phyloP scores from a whole-genome alignment of 2,329 filamentous ascomycete genomes.

The Exophiala bonariae region DNA sequence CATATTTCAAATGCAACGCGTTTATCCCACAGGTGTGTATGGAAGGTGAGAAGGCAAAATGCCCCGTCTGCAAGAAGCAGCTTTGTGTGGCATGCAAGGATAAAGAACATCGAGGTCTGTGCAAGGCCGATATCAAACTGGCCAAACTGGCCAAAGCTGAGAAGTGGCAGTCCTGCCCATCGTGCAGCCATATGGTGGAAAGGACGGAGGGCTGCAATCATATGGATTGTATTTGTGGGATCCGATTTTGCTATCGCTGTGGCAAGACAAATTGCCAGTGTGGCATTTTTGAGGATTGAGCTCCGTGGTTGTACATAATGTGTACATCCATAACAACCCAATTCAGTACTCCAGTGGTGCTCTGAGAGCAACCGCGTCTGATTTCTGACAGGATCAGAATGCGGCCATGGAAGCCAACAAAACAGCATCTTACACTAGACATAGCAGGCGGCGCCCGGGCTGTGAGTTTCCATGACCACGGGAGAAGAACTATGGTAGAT shows the following conservation, averaged over 20 bases:
- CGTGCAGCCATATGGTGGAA: background rate
- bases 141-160: background rate
- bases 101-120: conserved; percentile 9
- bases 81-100: conserved; percentile 9
- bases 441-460: too few species aligned
- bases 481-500: too few species aligned
- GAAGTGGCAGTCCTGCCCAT: background rate
- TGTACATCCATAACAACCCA: too few species aligned
- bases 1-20: conserved; percentile 6
- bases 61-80: conserved; percentile 4
- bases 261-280: background rate
- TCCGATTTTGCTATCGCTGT: background rate
- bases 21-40: conserved; percentile 3
- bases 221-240: background rate
- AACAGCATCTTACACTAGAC: too few species aligned
- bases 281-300: background rate
- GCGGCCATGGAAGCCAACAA: too few species aligned
- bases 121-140: conserved; percentile 2
- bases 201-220: background rate
- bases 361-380: too few species aligned
- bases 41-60: background rate
- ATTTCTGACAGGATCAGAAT: too few species aligned
- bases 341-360: too few species aligned
- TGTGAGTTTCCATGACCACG: too few species aligned
- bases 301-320: too few species aligned